These are phyloP conservation scores for Wickerhamiella parazyma DNA, from an alignment of 805 yeast species.

Conservation along the genomic window DNA sequence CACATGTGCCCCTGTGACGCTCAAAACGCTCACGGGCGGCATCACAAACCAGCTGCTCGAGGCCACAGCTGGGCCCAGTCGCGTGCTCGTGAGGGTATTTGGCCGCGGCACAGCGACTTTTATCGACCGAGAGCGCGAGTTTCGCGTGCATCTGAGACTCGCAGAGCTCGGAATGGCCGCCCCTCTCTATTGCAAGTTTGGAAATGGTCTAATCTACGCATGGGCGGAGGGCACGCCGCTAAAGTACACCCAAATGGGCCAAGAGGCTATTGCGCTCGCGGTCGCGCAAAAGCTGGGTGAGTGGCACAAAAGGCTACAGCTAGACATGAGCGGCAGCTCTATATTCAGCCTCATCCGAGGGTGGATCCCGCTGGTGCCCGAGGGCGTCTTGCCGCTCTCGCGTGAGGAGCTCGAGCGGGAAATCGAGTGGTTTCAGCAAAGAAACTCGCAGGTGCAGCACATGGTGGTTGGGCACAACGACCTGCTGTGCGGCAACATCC, in stretches of 20 bases:
- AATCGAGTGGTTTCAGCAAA: constrained; percentile 38
- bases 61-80: constrained; percentile 7
- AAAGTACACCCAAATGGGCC: constrained; percentile 39
- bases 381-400: constrained; percentile 27
- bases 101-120: constrained; percentile 62
- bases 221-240: constrained; percentile 52
- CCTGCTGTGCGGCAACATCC: constrained; percentile 58
- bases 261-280: constrained; percentile 36
- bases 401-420: constrained; percentile 35
- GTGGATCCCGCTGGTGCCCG: constrained; percentile 55
- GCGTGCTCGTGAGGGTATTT: constrained; percentile 46
- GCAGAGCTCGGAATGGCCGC: constrained; percentile 54
- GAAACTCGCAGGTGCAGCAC: constrained; percentile 31
- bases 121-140: constrained; percentile 62
- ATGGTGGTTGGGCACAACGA: constrained; percentile 58
- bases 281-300: constrained; percentile 56
- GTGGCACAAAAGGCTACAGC: constrained; percentile 43
- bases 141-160: constrained; percentile 52
- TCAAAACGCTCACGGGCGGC: constrained; percentile 26
- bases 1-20: constrained; percentile 10
- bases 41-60: constrained; percentile 27
- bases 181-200: constrained; percentile 49
- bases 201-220: constrained; percentile 62
- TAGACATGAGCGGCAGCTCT: constrained; percentile 17
- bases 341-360: constrained; percentile 31